phyloP scores from a whole-genome alignment of 2,329 filamentous ascomycete species.

The Fusarium aywerte region DNA sequence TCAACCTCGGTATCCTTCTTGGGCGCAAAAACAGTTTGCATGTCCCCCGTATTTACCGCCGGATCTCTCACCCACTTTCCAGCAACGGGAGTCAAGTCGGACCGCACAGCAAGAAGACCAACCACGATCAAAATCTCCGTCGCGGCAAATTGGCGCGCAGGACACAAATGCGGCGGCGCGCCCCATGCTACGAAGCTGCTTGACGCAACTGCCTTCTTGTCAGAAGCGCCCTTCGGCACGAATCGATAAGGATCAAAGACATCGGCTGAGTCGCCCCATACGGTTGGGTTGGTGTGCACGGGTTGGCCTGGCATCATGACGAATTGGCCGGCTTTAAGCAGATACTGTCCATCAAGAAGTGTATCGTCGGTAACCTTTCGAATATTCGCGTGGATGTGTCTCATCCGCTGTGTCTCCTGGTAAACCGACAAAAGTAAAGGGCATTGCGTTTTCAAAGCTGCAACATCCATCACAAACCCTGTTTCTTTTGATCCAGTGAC shows the following conservation, averaged over 20 bases:
- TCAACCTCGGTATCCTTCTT: conserved; percentile 31
- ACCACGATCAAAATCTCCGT: conserved; percentile 45
- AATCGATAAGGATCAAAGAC: conserved; percentile 35
- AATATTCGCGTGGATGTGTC: conserved; percentile 32
- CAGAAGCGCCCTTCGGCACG: conserved; percentile 1
- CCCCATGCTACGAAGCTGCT: conserved; percentile 49
- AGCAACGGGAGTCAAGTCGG: neutral
- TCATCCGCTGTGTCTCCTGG: conserved; percentile 27
- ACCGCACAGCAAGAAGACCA: conserved; percentile 17
- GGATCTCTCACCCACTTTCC: conserved; percentile 21
- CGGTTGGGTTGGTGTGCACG: conserved; percentile 44
- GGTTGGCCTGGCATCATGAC: conserved; percentile 51
- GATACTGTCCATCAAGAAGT: conserved; percentile 48
- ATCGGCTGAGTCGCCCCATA: conserved; percentile 50
- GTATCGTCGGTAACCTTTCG: conserved; percentile 50
- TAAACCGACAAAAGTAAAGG: conserved; percentile 19
- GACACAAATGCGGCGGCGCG: conserved; percentile 46
- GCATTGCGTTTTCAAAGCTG: conserved; percentile 30
- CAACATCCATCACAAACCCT: conserved; percentile 21
- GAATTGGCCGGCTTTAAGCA: conserved; percentile 52
- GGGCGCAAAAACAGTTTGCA: conserved; percentile 20
- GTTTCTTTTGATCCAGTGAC: conserved; percentile 3
- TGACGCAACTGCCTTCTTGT: conserved; percentile 44
- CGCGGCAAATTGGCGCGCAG: conserved; percentile 46
- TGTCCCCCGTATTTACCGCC: conserved; percentile 6